Conservation (phyloP, 2,329 filamentous ascomycete genomes). For the Neonectria punicea region DNA sequence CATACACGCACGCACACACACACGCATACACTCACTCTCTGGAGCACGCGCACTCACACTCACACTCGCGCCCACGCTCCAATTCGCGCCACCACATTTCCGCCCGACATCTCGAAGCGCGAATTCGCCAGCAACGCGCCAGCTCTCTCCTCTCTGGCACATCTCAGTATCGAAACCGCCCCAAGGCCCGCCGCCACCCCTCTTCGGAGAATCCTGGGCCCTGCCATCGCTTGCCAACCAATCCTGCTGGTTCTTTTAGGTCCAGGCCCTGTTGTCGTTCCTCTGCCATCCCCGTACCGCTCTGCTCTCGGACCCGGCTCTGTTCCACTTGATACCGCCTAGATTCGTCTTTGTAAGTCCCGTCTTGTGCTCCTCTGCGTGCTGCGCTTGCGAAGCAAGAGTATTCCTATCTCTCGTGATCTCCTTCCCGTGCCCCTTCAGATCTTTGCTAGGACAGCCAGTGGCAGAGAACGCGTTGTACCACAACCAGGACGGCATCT, state of each 20-base stretch:
- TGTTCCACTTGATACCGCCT: slow-evolving; percentile 24
- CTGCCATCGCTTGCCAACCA: slow-evolving; percentile 27
- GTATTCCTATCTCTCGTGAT: neutral
- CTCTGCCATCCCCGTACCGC: slow-evolving; percentile 19
- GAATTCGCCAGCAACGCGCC: slow-evolving; percentile 9
- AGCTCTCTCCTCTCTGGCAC: slow-evolving; percentile 14
- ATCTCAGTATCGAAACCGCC: slow-evolving; percentile 17
- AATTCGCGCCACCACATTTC: slow-evolving; percentile 1
- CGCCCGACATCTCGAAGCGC: slow-evolving; percentile 7
- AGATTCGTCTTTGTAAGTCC: slow-evolving; percentile 25
- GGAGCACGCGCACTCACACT: slow-evolving; percentile 4
- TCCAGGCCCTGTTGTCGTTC: slow-evolving; percentile 25
- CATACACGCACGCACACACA: neutral
- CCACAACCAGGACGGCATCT: neutral
- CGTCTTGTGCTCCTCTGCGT: slow-evolving; percentile 15
- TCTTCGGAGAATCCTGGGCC: slow-evolving; percentile 25
- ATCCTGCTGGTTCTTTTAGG: slow-evolving; percentile 20
- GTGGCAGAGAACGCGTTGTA: neutral
- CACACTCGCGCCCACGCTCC: slow-evolving; percentile 1
- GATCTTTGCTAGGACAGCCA: neutral
- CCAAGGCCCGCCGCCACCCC: slow-evolving; percentile 18
- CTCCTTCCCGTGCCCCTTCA: neutral
- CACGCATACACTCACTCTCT: neutral
- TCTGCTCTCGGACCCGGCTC: slow-evolving; percentile 14
- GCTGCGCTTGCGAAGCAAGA: slow-evolving; percentile 9